Conservation (phyloP, 257 asterid species). For the Solanum acaule region DNA sequence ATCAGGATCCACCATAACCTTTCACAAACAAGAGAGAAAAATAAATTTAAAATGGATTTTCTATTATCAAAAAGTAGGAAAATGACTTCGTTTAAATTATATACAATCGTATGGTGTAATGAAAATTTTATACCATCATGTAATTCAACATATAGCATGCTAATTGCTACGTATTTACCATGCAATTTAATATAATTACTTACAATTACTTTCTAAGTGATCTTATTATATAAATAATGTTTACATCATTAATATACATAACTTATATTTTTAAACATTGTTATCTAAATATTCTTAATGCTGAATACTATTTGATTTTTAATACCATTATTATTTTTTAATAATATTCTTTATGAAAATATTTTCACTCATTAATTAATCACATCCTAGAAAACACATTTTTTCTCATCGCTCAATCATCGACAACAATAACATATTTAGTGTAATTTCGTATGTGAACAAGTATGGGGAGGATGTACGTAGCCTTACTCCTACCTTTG, state of each 20-base stretch:
- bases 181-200: neutral
- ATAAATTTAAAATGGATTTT: no score
- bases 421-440: no score
- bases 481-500: neutral
- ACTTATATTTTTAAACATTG: neutral
- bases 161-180: neutral
- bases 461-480: no score
- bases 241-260: neutral
- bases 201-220: neutral
- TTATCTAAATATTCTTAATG: neutral
- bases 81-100: neutral
- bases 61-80: no score
- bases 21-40: neutral
- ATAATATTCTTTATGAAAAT: no score
- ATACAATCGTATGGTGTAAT: neutral
- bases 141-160: neutral
- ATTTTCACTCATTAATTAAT: neutral
- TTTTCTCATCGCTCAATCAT: no score
- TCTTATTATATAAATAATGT: neutral
- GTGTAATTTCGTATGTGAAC: no score
- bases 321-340: neutral
- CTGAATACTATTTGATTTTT: neutral
- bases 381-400: neutral
- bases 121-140: neutral
- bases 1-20: conserved; percentile 71